phyloP scores from a whole-genome alignment of 2,329 filamentous ascomycete species.

The Penicillium nordicum region DNA sequence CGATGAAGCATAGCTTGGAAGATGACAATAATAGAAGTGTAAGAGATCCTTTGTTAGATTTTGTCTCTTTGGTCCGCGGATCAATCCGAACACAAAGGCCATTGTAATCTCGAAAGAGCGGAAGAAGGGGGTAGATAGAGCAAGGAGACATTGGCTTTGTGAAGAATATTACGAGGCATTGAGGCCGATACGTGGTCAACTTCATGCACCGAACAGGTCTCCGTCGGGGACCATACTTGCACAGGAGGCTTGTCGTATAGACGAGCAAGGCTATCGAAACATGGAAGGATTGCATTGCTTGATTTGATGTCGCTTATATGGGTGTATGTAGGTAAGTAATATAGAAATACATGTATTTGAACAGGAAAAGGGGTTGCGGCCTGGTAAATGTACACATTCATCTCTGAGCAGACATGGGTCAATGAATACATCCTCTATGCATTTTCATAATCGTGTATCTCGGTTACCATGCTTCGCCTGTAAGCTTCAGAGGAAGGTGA shows the following conservation, averaged over 20 bases:
- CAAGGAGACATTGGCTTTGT: background rate
- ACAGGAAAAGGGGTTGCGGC: no score
- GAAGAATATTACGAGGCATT: background rate
- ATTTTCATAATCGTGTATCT: background rate
- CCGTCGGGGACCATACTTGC: background rate
- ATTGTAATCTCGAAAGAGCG: background rate
- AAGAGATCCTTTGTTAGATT: background rate
- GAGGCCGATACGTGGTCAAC: no score
- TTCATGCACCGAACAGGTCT: no score
- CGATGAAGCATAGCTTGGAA: background rate
- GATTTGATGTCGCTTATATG: background rate
- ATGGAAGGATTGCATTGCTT: no score
- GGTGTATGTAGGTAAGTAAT: background rate
- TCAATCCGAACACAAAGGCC: background rate
- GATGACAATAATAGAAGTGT: background rate
- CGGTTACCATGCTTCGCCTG: constrained; percentile 23
- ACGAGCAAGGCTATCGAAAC: background rate
- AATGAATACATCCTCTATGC: background rate
- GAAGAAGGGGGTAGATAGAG: background rate
- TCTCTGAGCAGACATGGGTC: background rate
- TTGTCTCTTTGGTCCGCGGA: background rate
- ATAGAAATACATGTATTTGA: background rate
- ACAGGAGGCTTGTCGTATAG: no score
- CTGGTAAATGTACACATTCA: background rate
- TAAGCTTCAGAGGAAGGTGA: constrained; percentile 30